phyloP scores from a whole-genome alignment of 2,329 filamentous ascomycete species.

The Verticillium nonalfalfae region DNA sequence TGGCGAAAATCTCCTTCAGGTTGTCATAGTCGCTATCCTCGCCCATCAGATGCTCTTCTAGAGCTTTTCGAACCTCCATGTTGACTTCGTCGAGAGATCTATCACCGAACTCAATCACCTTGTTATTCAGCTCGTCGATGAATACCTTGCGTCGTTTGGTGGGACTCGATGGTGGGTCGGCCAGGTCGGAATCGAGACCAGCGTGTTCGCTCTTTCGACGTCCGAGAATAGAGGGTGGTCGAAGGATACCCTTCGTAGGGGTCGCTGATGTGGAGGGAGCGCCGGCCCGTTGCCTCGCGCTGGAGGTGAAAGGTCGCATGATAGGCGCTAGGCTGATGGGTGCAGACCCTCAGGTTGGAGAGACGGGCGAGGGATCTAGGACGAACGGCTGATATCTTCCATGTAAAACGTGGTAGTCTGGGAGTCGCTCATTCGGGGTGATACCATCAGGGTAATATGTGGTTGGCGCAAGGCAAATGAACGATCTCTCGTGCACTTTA shows the following conservation, averaged over 20 bases:
- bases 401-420: not conserved
- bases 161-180: conserved; percentile 33
- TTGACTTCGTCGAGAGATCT: conserved; percentile 50
- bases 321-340: conserved; percentile 1
- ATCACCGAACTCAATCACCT: conserved; percentile 47
- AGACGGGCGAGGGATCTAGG: not conserved
- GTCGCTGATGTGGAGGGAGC: conserved; percentile 25
- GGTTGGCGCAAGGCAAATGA: too few species aligned
- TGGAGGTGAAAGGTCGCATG: conserved; percentile 28
- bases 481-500: too few species aligned
- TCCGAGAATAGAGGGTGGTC: conserved; percentile 37
- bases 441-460: not conserved
- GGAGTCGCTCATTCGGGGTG: too few species aligned
- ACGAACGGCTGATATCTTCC: not conserved
- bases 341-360: not conserved
- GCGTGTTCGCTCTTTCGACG: conserved; percentile 37
- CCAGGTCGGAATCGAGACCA: conserved; percentile 28
- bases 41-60: conserved; percentile 50
- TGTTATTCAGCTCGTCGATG: conserved; percentile 52
- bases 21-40: conserved; percentile 55
- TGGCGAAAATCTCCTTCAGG: conserved; percentile 53
- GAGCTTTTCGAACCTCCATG: conserved; percentile 44
- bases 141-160: conserved; percentile 51
- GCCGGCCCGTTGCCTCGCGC: conserved; percentile 24
- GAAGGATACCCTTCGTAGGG: conserved; percentile 48